These are phyloP conservation scores for Crithidia brevicula DNA, from an alignment of 208 protist genomes.

Conservation along the genomic window DNA sequence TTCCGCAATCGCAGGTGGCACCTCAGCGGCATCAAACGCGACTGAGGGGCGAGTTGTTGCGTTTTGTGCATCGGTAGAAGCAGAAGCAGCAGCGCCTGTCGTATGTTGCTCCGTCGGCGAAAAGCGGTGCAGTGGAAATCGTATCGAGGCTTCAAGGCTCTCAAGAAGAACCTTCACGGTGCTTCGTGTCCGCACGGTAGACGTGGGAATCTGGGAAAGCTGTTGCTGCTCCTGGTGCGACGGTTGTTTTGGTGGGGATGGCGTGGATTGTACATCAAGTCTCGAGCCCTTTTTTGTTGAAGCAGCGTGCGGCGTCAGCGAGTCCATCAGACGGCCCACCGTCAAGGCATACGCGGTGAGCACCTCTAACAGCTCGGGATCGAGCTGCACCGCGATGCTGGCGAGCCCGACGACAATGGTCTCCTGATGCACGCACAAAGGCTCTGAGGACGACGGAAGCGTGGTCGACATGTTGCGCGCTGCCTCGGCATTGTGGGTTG, in stretches of 20 bases:
- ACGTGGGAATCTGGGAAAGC: neutral
- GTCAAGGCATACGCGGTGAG: conserved; percentile 26
- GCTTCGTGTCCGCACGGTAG: conserved; percentile 2
- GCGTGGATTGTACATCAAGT: no score
- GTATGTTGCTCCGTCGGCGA: neutral
- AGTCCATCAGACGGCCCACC: neutral
- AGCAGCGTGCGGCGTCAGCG: neutral
- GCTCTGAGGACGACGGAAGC: neutral
- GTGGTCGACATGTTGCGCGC: neutral
- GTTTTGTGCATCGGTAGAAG: no score
- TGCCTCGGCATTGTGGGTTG: neutral
- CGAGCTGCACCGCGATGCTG: conserved; percentile 29
- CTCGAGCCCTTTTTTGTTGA: neutral
- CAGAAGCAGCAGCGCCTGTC: no score
- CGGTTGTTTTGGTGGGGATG: neutral
- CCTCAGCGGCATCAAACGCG: no score
- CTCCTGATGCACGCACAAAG: conserved; percentile 20
- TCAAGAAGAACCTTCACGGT: conserved; percentile 35
- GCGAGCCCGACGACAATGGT: conserved; percentile 34
- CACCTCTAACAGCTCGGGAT: conserved; percentile 24
- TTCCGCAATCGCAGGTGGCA: no score
- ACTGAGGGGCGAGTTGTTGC: no score
- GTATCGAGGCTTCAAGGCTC: conserved; percentile 32
- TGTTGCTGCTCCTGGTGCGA: no score
- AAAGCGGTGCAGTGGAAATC: conserved; percentile 19